Conservation (phyloP, 148 eudicot genomes). For the Rhododendron henanense region DNA sequence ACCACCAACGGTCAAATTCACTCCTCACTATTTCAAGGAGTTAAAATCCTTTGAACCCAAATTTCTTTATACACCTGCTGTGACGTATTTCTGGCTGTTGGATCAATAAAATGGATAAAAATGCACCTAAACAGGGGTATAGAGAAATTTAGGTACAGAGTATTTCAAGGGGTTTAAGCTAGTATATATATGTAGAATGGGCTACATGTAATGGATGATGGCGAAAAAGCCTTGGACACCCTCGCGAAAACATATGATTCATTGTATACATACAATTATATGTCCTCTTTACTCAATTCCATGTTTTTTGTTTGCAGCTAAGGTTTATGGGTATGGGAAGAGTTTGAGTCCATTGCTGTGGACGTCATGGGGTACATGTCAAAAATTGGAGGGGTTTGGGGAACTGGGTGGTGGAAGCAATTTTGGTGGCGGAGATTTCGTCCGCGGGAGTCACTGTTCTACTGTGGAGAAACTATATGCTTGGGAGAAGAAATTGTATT, state of each 20-base stretch:
- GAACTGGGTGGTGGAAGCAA: slow-evolving; percentile 39
- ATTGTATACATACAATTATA: background rate
- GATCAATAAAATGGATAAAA: too few relatives aligned
- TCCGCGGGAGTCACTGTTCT: slow-evolving; percentile 52
- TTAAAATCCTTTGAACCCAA: too few relatives aligned
- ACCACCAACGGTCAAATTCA: background rate
- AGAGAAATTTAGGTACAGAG: too few relatives aligned
- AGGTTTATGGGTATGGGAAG: slow-evolving; percentile 52
- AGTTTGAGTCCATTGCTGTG: slow-evolving; percentile 52
- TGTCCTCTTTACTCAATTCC: background rate
- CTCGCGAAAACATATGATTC: background rate
- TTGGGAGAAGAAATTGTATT: slow-evolving; percentile 92
- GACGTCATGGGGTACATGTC: slow-evolving; percentile 42
- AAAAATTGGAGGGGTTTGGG: slow-evolving; percentile 51
- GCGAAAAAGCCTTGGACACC: background rate
- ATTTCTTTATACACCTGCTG: too few relatives aligned
- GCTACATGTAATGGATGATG: background rate
- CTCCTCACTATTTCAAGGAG: background rate
- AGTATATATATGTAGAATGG: background rate
- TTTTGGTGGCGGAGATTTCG: slow-evolving; percentile 15
- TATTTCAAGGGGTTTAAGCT: background rate
- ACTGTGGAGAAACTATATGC: slow-evolving; percentile 87
- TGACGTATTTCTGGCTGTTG: too few relatives aligned
- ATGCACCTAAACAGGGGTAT: too few relatives aligned
- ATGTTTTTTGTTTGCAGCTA: slow-evolving; percentile 27